Base-by-base conservation (phyloP, 139 green algal genomes). In the Bryopsis sp. region DNA sequence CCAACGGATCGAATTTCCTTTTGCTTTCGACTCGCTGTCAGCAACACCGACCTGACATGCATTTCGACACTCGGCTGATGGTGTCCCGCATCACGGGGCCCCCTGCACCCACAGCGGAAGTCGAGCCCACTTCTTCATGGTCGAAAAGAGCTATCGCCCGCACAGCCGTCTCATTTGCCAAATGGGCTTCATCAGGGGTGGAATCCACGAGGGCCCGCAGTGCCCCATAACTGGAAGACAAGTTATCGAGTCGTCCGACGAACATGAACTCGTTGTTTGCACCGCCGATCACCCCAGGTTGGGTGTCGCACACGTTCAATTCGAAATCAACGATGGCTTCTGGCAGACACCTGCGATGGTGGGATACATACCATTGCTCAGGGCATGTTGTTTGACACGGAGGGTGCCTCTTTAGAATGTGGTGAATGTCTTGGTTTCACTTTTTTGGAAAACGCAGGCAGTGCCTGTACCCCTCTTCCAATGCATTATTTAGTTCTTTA, bases 311-410 rank as follows among this genome's bases (percentile, higher is more conserved):
- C 34, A 97, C 71, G 47, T 96, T 85, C n/a, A 98, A 81, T 72
- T 98, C 93, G 75, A 98, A 95, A 70, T 97, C 93, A 1, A 92
- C 79, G 62, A 98, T 97, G 47, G 90, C 87, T 3, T 75, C 72
- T 0, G 81, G 26, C 24, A 36, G 33, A 68, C 34, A 72, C 32
- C 54, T 63, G n/a, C 19, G 26, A 15, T 32, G 24, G n/a, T 19
- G 19, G 43, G 43, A 19, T 11, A 11, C 11, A 54, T 11, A n/a
- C n/a, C n/a, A n/a, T n/a, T n/a, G n/a, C n/a, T n/a, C n/a, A n/a
- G n/a, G n/a, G n/a, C n/a, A n/a, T n/a, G n/a, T n/a, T n/a, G n/a
- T n/a, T n/a, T n/a, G n/a, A n/a, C n/a, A n/a, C n/a, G n/a, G n/a
- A n/a, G n/a, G n/a, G n/a, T n/a, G n/a, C n/a, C n/a, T n/a, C n/a